Conservation (phyloP, 805 yeast genomes). For the Candida jianshihensis region DNA sequence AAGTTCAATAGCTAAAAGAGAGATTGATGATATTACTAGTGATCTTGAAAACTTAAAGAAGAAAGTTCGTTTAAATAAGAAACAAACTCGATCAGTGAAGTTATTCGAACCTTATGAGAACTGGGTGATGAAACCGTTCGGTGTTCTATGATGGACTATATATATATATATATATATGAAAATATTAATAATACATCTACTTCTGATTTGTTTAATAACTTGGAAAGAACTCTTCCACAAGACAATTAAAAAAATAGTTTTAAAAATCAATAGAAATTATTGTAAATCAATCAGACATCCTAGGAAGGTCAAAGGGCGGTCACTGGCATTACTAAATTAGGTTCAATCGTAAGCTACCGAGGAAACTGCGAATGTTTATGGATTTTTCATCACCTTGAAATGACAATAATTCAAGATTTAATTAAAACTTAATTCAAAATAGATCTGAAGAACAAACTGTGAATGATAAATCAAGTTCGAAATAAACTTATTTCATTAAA, state of each 20-base stretch:
- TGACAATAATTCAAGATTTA: background rate
- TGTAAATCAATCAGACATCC: constrained; percentile 69
- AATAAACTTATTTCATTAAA: constrained; percentile 2
- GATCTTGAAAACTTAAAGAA: constrained; percentile 26
- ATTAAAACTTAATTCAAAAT: background rate
- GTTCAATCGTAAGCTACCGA: constrained; percentile 86
- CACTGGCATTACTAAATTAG: constrained; percentile 77
- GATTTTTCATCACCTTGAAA: constrained; percentile 59
- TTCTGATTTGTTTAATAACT: background rate
- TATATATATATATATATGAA: background rate
- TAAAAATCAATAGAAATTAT: background rate
- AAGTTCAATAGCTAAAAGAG: background rate
- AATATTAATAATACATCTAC: background rate
- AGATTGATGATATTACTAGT: constrained; percentile 16
- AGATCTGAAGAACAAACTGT: constrained; percentile 9
- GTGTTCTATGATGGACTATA: constrained; percentile 25
- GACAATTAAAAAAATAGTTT: constrained; percentile 2
- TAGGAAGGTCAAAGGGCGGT: constrained; percentile 85
- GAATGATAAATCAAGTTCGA: constrained; percentile 4
- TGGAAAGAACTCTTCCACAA: background rate
- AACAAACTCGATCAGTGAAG: constrained; percentile 5
- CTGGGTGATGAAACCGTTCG: constrained; percentile 55
- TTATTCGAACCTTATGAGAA: constrained; percentile 16
- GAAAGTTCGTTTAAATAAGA: constrained; percentile 12
- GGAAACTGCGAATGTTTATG: constrained; percentile 93